Evolutionary conservation across 331 rosid species (phyloP).

Genomic region (Rhamnella rubrinervis): DNA sequence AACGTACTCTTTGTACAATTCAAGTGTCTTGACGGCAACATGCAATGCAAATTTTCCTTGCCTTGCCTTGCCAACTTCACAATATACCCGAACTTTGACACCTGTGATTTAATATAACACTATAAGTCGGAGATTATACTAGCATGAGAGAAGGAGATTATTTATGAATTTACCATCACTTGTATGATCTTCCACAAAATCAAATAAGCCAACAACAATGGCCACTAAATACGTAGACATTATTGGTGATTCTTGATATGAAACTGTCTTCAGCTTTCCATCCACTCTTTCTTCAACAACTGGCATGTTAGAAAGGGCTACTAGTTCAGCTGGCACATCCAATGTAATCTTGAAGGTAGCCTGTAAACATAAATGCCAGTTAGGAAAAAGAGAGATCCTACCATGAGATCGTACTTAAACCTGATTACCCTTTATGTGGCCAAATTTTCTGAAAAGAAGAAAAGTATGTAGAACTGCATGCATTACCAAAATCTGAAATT

Average conservation of each 20-base stretch:
- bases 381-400: slow-evolving; percentile 4
- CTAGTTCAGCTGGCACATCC: slow-evolving; percentile 69
- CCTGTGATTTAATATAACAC: slow-evolving; percentile 46
- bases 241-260: slow-evolving; percentile 75
- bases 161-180: slow-evolving; percentile 61
- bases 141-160: slow-evolving; percentile 15
- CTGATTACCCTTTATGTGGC: neutral
- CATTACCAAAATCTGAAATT: neutral
- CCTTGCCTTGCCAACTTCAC: slow-evolving; percentile 80
- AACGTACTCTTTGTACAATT: slow-evolving; percentile 68
- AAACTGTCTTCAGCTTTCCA: slow-evolving; percentile 60
- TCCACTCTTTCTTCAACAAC: slow-evolving; percentile 55
- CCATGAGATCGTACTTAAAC: slow-evolving; percentile 12
- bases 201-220: slow-evolving; percentile 85
- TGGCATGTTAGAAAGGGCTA: slow-evolving; percentile 96
- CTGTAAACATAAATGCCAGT: slow-evolving; percentile 46
- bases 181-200: slow-evolving; percentile 82
- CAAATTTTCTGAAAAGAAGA: neutral
- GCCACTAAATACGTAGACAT: slow-evolving; percentile 98
- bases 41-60: slow-evolving; percentile 86
- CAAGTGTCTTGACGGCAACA: slow-evolving; percentile 78
- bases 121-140: slow-evolving; percentile 18
- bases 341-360: slow-evolving; percentile 87
- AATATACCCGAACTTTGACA: slow-evolving; percentile 80
- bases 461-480: neutral